Conservation (phyloP, 176 grass and related monocot species). For the Cymbopogon citratus region DNA sequence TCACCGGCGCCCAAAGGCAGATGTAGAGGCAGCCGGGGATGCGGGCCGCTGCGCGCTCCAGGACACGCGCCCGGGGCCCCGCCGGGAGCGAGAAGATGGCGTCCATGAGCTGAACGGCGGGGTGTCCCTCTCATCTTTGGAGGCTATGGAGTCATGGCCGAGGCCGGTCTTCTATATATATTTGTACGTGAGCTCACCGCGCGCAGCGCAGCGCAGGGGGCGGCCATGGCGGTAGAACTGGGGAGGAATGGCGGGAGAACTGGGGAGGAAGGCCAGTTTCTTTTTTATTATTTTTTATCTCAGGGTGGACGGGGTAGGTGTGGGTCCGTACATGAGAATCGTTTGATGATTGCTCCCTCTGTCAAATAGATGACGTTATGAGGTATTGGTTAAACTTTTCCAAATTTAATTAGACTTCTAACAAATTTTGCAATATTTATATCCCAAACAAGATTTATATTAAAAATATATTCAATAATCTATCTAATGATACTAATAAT, state of each 20-base stretch:
- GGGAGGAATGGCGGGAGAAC: neutral
- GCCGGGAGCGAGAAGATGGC: conserved; percentile 32
- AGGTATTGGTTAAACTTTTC: too few species aligned
- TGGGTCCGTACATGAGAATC: too few species aligned
- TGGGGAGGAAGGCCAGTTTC: too few species aligned
- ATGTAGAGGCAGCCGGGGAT: conserved; percentile 42
- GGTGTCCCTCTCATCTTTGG: neutral
- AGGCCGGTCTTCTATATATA: neutral
- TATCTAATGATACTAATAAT: too few species aligned
- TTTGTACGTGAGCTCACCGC: neutral
- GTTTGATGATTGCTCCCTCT: too few species aligned
- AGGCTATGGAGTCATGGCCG: neutral
- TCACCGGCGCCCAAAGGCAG: conserved; percentile 45
- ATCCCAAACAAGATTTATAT: too few species aligned
- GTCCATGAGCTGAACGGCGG: conserved; percentile 18
- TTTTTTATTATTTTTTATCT: too few species aligned
- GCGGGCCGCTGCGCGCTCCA: conserved; percentile 43
- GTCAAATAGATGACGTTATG: too few species aligned
- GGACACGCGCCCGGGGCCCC: conserved; percentile 12
- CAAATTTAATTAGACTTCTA: too few species aligned
- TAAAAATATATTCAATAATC: too few species aligned
- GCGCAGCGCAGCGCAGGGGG: neutral
- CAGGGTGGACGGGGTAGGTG: too few species aligned
- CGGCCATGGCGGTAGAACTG: neutral
- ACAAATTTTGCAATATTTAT: too few species aligned